Evolutionary conservation across 139 green algal genomes (phyloP).

Genomic region (Micromonas pusilla): DNA sequence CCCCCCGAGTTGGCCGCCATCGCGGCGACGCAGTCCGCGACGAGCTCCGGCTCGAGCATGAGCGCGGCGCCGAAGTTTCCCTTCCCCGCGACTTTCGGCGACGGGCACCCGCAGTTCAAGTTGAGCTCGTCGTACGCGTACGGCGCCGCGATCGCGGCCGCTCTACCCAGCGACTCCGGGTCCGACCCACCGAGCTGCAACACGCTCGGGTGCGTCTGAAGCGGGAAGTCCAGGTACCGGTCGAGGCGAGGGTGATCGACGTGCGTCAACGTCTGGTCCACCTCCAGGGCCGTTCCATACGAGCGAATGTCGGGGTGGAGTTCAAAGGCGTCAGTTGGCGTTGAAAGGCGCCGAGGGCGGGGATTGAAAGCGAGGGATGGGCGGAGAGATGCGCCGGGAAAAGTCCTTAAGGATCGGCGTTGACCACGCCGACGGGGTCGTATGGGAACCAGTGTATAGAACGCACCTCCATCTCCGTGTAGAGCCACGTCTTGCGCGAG

Average conservation of each 20-base stretch:
- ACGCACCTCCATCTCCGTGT: conserved; percentile 58
- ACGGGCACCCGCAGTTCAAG: conserved; percentile 39
- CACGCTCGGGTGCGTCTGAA: conserved; percentile 33
- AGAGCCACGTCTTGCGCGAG: conserved; percentile 39
- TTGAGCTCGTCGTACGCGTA: conserved; percentile 54
- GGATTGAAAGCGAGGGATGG: too few relatives aligned
- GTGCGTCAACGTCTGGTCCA: conserved; percentile 45
- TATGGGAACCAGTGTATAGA: too few relatives aligned
- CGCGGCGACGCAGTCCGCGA: conserved; percentile 22
- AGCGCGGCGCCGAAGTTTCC: conserved; percentile 37
- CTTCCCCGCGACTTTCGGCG: conserved; percentile 22
- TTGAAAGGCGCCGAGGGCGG: too few relatives aligned
- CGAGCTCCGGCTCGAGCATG: conserved; percentile 26
- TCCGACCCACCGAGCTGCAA: conserved; percentile 51
- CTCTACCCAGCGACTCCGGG: conserved; percentile 33
- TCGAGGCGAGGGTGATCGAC: conserved; percentile 11
- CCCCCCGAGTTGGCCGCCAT: conserved; percentile 27
- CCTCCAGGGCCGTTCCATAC: too few relatives aligned
- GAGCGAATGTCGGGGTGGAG: too few relatives aligned
- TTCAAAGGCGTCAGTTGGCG: too few relatives aligned
- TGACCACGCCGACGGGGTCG: too few relatives aligned
- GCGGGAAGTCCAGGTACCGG: conserved; percentile 33
- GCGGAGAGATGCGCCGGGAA: too few relatives aligned
- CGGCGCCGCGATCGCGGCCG: conserved; percentile 28
- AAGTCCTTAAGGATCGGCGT: too few relatives aligned